Conservation (phyloP, 176 grass and related monocot species). For the Phragmites australis region DNA sequence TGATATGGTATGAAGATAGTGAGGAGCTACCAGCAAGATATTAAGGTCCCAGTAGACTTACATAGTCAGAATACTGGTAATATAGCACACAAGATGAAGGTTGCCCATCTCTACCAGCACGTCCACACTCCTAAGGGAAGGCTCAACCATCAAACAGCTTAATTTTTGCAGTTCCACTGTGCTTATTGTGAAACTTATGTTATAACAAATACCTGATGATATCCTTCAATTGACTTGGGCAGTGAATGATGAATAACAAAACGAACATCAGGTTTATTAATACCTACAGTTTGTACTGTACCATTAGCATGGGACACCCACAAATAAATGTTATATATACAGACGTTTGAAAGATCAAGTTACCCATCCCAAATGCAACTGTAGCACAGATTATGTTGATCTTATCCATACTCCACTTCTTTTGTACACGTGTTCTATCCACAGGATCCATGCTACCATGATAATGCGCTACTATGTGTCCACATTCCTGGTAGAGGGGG, state of each 20-base stretch:
- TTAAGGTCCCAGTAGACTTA: constrained; percentile 49
- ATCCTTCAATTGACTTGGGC: constrained; percentile 98
- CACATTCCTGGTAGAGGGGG: constrained; percentile 51
- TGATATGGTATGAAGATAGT: constrained; percentile 27
- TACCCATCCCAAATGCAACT: constrained; percentile 99
- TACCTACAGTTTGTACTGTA: constrained; percentile 55
- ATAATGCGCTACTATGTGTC: constrained; percentile 72
- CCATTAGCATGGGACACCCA: constrained; percentile 35
- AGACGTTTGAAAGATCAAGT: constrained; percentile 38
- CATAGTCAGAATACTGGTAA: constrained; percentile 96
- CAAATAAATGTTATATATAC: constrained; percentile 13
- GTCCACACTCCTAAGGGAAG: constrained; percentile 81
- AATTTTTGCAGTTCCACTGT: background rate
- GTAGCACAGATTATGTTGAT: constrained; percentile 99
- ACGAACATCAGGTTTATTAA: constrained; percentile 99
- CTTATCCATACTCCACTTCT: constrained; percentile 81
- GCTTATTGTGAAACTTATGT: constrained; percentile 1
- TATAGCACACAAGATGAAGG: constrained; percentile 78
- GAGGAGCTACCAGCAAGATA: background rate
- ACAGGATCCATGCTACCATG: constrained; percentile 86
- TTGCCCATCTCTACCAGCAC: constrained; percentile 84
- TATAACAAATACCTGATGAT: constrained; percentile 73
- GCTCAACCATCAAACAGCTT: background rate
- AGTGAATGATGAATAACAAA: constrained; percentile 99
- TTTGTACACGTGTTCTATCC: constrained; percentile 65